Base-by-base conservation (phyloP, 1,139 yeast species). In the Sugiyamaella grinbergsii region DNA sequence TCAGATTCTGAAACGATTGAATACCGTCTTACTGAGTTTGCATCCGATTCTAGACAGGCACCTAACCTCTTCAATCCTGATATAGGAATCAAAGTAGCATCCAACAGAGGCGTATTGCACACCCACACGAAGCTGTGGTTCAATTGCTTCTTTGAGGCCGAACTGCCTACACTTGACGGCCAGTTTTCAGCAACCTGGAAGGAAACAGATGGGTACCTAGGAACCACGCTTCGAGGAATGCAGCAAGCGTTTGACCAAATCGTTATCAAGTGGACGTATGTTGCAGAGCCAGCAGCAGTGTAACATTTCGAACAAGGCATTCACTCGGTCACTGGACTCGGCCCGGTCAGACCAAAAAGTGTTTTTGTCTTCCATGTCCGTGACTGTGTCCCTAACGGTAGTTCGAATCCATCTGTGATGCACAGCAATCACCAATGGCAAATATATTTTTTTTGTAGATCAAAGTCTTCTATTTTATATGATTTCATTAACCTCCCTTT, bases 121-220 rank as follows among this genome's bases (percentile, higher is more conserved):
- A 54, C 63, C 31, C 50, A 55, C 3, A 66, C 67, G 1, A 51
- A 54, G 11, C 55, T 61, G 15, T 69, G 73, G 70, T 66, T 71
- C 59, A 72, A 72, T 51, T 62, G 64, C 1, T 59, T 57, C 49
- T 66, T 70, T 50, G 75, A 72, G 55, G 58, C 62, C 8, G 23
- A 3, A 18, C 46, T 50, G 26, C 49, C 54, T 33, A 18, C 13
- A 10, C 19, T 45, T 7, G 13, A 18, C 1, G 62, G 68, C 40
- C 50, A 61, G 32, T 61, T 66, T 39, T 50, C 54, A 6, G 61
- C 71, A 3, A 46, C 53, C 5, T 85, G 91, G 94, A 71, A 72
- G 2, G 76, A 80, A 1, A 68, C 85, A 54, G 96, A 89, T 62
- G 96, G 96, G 0, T 75, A 74, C 58, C 76, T 76, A 55, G 96